Percentiles rank a stretch among this genome's conserved stretches.
Evolutionary conservation across 2,329 filamentous ascomycete genomes (phyloP).

Genomic region (Myotisia sp.): DNA sequence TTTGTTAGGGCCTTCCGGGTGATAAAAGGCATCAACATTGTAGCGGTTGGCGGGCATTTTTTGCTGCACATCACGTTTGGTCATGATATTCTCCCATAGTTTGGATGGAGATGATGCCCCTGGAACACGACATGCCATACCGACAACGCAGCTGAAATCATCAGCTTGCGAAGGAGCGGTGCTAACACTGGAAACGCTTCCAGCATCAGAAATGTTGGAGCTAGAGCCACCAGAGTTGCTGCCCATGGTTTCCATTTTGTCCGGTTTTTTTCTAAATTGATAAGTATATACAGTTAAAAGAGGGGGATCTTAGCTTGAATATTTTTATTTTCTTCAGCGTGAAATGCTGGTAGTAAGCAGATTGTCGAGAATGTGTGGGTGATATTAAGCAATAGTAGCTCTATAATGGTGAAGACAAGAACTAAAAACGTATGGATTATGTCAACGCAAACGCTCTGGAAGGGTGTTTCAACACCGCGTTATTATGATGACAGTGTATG

Average conservation of each 20-base stretch:
- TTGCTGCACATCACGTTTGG: conserved; percentile 6
- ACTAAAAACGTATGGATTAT: too few species aligned
- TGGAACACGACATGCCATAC: conserved; percentile 9
- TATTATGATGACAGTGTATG: too few species aligned
- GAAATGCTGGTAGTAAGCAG: too few species aligned
- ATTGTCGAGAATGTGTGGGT: too few species aligned
- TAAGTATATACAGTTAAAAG: not conserved
- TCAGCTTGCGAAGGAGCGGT: conserved; percentile 4
- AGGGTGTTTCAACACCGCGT: conserved; percentile 1
- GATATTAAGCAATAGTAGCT: too few species aligned
- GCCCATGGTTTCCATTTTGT: conserved; percentile 4
- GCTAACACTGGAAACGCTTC: conserved; percentile 4
- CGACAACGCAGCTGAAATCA: conserved; percentile 4
- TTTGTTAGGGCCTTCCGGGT: conserved; percentile 8
- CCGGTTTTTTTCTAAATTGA: not conserved
- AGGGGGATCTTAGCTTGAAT: not conserved
- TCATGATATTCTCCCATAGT: conserved; percentile 8
- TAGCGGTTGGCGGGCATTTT: conserved; percentile 9
- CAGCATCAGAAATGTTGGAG: conserved; percentile 2
- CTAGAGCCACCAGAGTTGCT: conserved; percentile 2
- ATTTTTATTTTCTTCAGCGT: too few species aligned
- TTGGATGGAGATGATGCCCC: conserved; percentile 7
- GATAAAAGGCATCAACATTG: conserved; percentile 11
- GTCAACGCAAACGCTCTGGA: too few species aligned
- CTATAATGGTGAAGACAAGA: too few species aligned